Evolutionary conservation across 345 rosid genomes (phyloP), one percentile per base, ranked within the genome.

Genomic region (Ricinus communis): DNA sequence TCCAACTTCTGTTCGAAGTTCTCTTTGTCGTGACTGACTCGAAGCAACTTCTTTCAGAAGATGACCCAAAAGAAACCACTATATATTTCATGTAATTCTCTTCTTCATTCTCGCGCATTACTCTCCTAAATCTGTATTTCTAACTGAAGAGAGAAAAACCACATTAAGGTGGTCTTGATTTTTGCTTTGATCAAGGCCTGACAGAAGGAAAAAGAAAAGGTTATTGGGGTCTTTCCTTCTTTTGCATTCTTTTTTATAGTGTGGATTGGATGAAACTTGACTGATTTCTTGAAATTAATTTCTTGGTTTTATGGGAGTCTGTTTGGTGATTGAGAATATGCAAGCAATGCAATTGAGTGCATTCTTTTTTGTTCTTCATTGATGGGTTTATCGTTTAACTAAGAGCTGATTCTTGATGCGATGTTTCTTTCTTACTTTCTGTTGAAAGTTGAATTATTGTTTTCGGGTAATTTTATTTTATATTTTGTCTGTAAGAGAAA

Each of bases 401-500:
- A n/a, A 33, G 6, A 33, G 38, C 38, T 33, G 38, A 6, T 33
- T 33, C 38, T 33, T 33, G 38, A 2, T 33, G 38, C 4, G 4
- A 2, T 33, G 38, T 7, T 57, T 7, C 13, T 28, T 19, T 11
- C 15, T 49, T 36, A 40, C n/a, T 56, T 24, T 14, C 33, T 9
- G 57, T 21, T 31, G n/a, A 28, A 52, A 31, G 70, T 36, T 67
- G 50, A 67, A 36, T 67, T 33, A 43, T 67, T 67, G 56, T 30
- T 49, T 49, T 47, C 21, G 13, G 22, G 18, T 47, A 6, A 33
- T 33, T 33, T n/a, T n/a, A n/a, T n/a, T n/a, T n/a, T n/a, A n/a
- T n/a, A n/a, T n/a, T n/a, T n/a, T n/a, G n/a, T n/a, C n/a, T n/a
- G n/a, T n/a, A n/a, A n/a, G n/a, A n/a, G n/a, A n/a, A n/a, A n/a